These are phyloP conservation scores for Aspergillus puulaauensis DNA, from an alignment of 2,329 filamentous ascomycete genomes.

Conservation along the genomic window DNA sequence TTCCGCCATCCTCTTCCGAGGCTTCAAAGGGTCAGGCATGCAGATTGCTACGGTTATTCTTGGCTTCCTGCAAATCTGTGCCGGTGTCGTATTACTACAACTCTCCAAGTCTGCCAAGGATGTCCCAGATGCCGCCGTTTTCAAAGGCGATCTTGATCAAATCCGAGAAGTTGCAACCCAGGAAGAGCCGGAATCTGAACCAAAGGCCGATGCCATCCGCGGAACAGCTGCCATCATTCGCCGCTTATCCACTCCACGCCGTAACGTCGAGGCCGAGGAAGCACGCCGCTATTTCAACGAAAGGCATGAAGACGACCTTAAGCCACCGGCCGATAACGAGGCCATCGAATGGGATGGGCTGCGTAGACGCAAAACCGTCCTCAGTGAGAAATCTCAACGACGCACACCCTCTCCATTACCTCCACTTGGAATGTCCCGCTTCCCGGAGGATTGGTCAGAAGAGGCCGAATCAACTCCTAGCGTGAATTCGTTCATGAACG, in stretches of 20 bases:
- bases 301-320: constrained; percentile 67
- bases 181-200: constrained; percentile 93
- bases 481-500: constrained; percentile 37
- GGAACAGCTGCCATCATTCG: constrained; percentile 86
- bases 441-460: constrained; percentile 61
- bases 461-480: constrained; percentile 30
- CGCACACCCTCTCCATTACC: constrained; percentile 59
- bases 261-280: constrained; percentile 78
- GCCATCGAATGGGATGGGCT: constrained; percentile 90
- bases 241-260: constrained; percentile 71
- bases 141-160: constrained; percentile 90
- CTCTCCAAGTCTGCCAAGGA: constrained; percentile 98
- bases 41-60: constrained; percentile 87
- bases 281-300: constrained; percentile 77
- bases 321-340: constrained; percentile 75
- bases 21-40: constrained; percentile 81
- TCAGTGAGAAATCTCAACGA: constrained; percentile 43
- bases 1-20: constrained; percentile 86
- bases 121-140: constrained; percentile 88
- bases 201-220: constrained; percentile 93
- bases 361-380: constrained; percentile 66
- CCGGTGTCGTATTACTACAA: constrained; percentile 87
- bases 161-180: constrained; percentile 93
- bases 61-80: constrained; percentile 91
- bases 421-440: constrained; percentile 82